Evolutionary conservation across 208 protist genomes (phyloP), one percentile per base, ranked within the genome.

Genomic region (Leishmania arabica): DNA sequence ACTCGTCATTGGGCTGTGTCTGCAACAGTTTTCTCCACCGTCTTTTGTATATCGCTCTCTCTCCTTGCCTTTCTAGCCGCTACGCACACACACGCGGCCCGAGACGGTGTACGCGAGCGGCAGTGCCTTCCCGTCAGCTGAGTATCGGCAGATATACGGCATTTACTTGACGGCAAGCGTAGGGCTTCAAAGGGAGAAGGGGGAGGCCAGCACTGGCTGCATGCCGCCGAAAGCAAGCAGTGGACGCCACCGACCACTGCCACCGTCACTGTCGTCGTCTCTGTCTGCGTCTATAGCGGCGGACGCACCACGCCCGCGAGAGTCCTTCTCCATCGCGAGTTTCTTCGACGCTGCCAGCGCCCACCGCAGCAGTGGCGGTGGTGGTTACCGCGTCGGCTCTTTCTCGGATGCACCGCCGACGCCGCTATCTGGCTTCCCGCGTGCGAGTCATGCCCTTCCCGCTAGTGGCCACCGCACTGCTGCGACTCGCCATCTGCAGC

Each of bases 331-430:
- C 34, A 84, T 92, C n/a, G 74, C 80, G 21, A 86, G 80, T 51
- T 89, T 92, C 49, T 92, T 92, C 42, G 83, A 92, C 75, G 86
- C 86, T 7, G 86, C 87, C 19, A 76, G 68, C 15, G 85, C 88
- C 1, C 72, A 54, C 19, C 84, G 81, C 11, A 42, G 34, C 13
- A 69, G 79, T 17, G n/a, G 53, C 15, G 31, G 42, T 56, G 47
- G 45, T 27, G 56, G 42, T n/a, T 70, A 77, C 77, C 51, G 70
- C 42, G 53, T 84, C 51, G 73, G 56, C 37, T 69, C 79, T 3
- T 75, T 77, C 37, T 21, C 49, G 1, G 40, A 17, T 77, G 19
- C 69, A 49, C 13, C 54, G 40, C 24, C 40, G 74, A 42, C 56
- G 49, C 40, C 47, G 31, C 8, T 24, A 31, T 54, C 82, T 40